These are phyloP conservation scores for Urostyla sp. DNA, from an alignment of 73 alveolate genomes.

Conservation along the genomic window DNA sequence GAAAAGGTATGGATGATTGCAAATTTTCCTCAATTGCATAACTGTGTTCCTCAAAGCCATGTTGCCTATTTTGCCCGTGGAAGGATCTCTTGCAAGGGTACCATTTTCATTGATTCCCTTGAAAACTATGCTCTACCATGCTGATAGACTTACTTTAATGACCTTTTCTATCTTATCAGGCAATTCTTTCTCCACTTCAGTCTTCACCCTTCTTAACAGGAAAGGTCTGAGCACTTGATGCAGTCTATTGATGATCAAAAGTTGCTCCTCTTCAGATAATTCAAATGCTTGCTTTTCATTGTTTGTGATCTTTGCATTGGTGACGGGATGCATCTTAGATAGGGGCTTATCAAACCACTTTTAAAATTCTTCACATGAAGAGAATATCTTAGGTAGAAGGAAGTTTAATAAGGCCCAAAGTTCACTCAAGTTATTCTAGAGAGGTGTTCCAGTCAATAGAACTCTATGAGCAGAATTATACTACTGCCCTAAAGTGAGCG, in stretches of 20 bases:
- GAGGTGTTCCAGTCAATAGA: constrained; percentile 98
- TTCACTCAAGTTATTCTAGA: constrained; percentile 96
- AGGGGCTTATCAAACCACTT: constrained; percentile 99
- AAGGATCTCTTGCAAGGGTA: constrained; percentile 87
- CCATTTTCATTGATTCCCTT: constrained; percentile 92
- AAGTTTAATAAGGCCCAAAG: constrained; percentile 98
- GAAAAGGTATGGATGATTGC: constrained; percentile 99
- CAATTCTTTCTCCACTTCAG: constrained; percentile 97
- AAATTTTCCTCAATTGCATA: constrained; percentile 98
- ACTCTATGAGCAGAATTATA: constrained; percentile 94
- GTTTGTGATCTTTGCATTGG: constrained; percentile 49
- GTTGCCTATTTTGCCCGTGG: constrained; percentile 85
- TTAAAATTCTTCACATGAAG: constrained; percentile 98
- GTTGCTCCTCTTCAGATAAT: constrained; percentile 96
- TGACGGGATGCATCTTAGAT: constrained; percentile 71
- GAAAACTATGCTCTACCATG: constrained; percentile 97
- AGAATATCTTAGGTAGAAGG: constrained; percentile 95
- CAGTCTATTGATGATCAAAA: constrained; percentile 95
- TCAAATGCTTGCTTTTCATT: constrained; percentile 84
- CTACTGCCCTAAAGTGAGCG: constrained; percentile 94
- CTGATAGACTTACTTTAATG: constrained; percentile 93
- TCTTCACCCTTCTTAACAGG: constrained; percentile 97
- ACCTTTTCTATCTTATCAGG: constrained; percentile 98
- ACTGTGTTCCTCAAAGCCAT: constrained; percentile 94
- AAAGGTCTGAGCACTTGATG: constrained; percentile 98